Evolutionary conservation across 306 rosid genomes (phyloP), one percentile per base, ranked within the genome.

Genomic region (Canavalia ensiformis): DNA sequence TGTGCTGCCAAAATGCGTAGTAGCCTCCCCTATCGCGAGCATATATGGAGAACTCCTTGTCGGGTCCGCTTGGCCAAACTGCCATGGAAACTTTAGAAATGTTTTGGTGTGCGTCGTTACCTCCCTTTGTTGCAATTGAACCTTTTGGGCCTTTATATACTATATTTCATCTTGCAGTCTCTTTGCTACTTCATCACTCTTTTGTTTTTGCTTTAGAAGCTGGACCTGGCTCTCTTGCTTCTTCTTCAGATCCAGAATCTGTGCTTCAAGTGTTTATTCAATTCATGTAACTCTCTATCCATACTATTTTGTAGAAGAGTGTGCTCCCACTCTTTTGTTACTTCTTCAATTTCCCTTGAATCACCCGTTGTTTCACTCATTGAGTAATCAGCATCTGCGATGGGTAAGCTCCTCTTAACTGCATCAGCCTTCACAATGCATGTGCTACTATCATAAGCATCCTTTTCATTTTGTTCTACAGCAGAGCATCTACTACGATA

Each of bases 151-250:
- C 81, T 96, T 96, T 84, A 96, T 96, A 78, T 88, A 92, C 55
- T 96, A 98, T 83, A 96, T 96, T 89, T 96, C 99, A 59, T 93
- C 99, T 86, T 92, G 98, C 88, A 96, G 90, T 76, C 94, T 87
- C 90, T 93, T 93, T 34, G 98, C 90, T 29, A 98, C 97, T 81
- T 96, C 99, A 75, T 96, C 99, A 88, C 99, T 93, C 78, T 96
- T 96, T 85, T 96, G 98, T 84, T 96, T 96, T 94, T 96, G 99
- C 92, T 93, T 96, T 82, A 92, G 51, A 81, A 96, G 97, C 75
- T 90, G 99, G 70, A 96, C 99, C 89, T 96, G 99, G 85, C 88
- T 92, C 88, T 96, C 99, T 84, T 96, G 99, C 85, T 93, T 96
- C 91, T 92, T 96, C 94, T 92, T 96, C 78, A 96, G 92, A 87